Evolutionary conservation across 768 basidiomycete genomes (phyloP).

Genomic region (Russula earlei): DNA sequence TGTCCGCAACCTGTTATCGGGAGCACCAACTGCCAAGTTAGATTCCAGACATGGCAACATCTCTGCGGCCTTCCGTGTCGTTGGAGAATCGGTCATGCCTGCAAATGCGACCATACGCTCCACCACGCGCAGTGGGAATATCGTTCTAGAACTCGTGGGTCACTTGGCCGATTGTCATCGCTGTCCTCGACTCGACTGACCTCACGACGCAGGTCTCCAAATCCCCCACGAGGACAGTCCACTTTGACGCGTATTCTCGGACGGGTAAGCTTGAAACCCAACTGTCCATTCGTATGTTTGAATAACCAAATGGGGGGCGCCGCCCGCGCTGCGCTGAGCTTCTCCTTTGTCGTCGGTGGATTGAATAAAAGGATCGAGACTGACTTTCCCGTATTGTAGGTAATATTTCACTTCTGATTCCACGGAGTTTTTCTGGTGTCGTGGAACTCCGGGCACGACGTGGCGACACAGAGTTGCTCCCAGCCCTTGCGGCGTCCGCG

Average conservation of each 20-base stretch:
- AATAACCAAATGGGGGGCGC: slow-evolving; percentile 3
- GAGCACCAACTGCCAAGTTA: slow-evolving; percentile 9
- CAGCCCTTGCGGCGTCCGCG: slow-evolving; percentile 6
- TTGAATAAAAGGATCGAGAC: neutral
- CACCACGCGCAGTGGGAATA: slow-evolving; percentile 10
- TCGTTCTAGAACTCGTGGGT: slow-evolving; percentile 13
- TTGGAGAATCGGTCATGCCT: neutral
- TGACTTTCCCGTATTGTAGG: slow-evolving; percentile 14
- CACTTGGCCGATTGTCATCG: neutral
- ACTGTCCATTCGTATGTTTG: neutral
- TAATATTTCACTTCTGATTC: slow-evolving; percentile 16
- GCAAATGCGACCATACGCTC: slow-evolving; percentile 5
- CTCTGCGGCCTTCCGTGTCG: slow-evolving; percentile 1
- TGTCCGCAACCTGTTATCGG: slow-evolving; percentile 1
- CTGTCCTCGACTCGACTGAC: neutral
- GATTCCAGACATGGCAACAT: slow-evolving; percentile 9
- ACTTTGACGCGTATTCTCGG: slow-evolving; percentile 16
- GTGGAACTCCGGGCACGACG: slow-evolving; percentile 11
- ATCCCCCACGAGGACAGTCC: neutral
- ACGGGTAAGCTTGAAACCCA: slow-evolving; percentile 4
- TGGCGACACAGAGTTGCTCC: slow-evolving; percentile 10
- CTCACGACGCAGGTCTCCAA: slow-evolving; percentile 5
- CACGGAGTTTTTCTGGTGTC: slow-evolving; percentile 15
- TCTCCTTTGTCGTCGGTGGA: slow-evolving; percentile 3
- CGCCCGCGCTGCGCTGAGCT: neutral